Conservation (phyloP, 768 basidiomycete genomes). For the Leccinum boreale region DNA sequence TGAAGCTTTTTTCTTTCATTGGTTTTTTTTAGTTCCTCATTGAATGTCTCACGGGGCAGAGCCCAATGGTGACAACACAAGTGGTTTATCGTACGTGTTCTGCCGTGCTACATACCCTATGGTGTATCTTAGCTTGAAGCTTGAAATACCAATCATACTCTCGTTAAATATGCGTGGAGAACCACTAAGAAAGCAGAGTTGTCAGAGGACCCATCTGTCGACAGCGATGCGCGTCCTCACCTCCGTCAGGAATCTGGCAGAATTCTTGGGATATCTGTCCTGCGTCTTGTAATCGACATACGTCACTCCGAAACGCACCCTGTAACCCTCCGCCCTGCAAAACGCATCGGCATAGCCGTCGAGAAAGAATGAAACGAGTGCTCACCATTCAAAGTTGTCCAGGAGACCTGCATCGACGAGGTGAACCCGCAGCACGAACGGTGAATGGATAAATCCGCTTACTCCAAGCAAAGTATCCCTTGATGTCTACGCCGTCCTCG, state of each 20-base stretch:
- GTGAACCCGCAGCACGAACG: background rate
- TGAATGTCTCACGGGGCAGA: background rate
- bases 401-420: conserved; percentile 47
- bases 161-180: background rate
- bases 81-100: background rate
- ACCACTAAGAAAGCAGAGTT: background rate
- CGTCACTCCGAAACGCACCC: conserved; percentile 68
- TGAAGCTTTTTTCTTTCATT: background rate
- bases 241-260: conserved; percentile 56
- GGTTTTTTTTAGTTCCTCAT: background rate
- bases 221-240: conserved; percentile 28
- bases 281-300: conserved; percentile 74
- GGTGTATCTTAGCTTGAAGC: background rate
- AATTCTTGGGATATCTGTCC: conserved; percentile 64
- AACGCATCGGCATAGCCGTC: background rate
- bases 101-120: background rate
- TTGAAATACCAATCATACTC: background rate
- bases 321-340: conserved; percentile 61
- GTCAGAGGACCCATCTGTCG: background rate
- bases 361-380: background rate
- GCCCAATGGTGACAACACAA: background rate
- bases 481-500: conserved; percentile 66
- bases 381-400: conserved; percentile 70
- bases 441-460: conserved; percentile 19
- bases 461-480: conserved; percentile 75